Evolutionary conservation across 371 early-diverging fungal genomes (phyloP).

Genomic region (Mortierella sp.): DNA sequence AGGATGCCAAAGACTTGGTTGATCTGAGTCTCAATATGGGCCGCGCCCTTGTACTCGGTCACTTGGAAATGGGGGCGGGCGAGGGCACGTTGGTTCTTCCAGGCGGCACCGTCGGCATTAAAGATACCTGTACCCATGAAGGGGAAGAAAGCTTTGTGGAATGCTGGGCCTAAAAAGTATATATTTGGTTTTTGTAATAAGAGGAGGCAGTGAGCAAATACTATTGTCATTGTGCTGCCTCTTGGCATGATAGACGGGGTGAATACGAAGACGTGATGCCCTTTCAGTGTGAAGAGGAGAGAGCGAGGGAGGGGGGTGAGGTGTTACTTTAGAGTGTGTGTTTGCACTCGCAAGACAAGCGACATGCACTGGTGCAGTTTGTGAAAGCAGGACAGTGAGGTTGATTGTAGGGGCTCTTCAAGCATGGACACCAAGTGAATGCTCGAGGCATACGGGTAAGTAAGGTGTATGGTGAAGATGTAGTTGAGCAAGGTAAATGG

Average conservation of each 20-base stretch:
- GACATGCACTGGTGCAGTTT: too few relatives aligned
- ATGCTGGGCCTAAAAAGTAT: slow-evolving; percentile 32
- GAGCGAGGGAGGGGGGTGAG: slow-evolving; percentile 5
- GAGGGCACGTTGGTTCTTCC: slow-evolving; percentile 54
- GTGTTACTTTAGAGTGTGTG: slow-evolving; percentile 45
- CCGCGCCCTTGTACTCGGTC: slow-evolving; percentile 54
- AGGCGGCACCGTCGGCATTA: slow-evolving; percentile 52
- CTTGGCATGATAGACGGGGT: too few relatives aligned
- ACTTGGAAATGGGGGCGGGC: slow-evolving; percentile 57
- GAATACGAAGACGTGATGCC: neutral
- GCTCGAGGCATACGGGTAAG: too few relatives aligned
- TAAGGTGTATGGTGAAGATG: too few relatives aligned
- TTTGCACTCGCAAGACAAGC: too few relatives aligned
- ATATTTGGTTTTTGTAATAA: too few relatives aligned
- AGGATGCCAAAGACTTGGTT: slow-evolving; percentile 53
- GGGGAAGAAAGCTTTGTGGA: slow-evolving; percentile 50
- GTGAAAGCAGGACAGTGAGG: neutral
- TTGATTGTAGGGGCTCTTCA: too few relatives aligned
- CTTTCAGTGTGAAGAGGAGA: neutral
- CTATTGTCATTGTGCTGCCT: too few relatives aligned
- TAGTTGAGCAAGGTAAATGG: too few relatives aligned
- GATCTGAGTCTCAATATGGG: slow-evolving; percentile 54
- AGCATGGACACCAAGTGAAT: too few relatives aligned
- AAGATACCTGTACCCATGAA: slow-evolving; percentile 56
- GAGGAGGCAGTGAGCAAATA: too few relatives aligned